A percentile compares a stretch with the other conserved stretches of the same genome.
phyloP scores from a whole-genome alignment of 2,329 filamentous ascomycete species.

The Venturia carpophila region DNA sequence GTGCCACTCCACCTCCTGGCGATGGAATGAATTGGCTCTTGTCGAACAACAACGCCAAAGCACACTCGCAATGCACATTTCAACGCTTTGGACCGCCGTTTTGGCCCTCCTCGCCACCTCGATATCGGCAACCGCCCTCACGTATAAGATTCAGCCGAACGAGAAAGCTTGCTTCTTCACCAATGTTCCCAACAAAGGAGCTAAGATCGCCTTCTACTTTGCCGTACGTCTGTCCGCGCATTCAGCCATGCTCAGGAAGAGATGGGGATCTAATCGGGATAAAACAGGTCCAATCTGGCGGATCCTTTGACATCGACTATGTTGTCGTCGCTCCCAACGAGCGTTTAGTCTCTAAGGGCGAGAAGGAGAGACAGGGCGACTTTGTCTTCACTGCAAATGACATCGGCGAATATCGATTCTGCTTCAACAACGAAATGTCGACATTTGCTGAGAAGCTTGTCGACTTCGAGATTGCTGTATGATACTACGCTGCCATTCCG shows the following conservation, averaged over 20 bases:
- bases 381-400: constrained; percentile 94
- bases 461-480: constrained; percentile 91
- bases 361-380: constrained; percentile 91
- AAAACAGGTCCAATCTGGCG: constrained; percentile 85
- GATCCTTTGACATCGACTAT: constrained; percentile 96
- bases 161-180: constrained; percentile 96
- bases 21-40: background rate
- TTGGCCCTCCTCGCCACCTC: constrained; percentile 63
- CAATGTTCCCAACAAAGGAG: constrained; percentile 64
- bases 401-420: constrained; percentile 86
- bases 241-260: background rate
- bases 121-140: constrained; percentile 80
- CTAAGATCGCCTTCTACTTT: constrained; percentile 98
- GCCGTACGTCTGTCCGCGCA: constrained; percentile 56
- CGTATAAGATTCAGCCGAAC: constrained; percentile 82
- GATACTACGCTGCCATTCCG: background rate
- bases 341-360: constrained; percentile 73
- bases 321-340: constrained; percentile 72
- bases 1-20: background rate
- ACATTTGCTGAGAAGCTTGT: constrained; percentile 97
- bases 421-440: constrained; percentile 98
- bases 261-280: background rate
- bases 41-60: background rate
- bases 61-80: constrained; percentile 55
- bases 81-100: constrained; percentile 56